Evolutionary conservation across 129 eudicot genomes (phyloP), one percentile per base, ranked within the genome.

Genomic region (Tanacetum coccineum): DNA sequence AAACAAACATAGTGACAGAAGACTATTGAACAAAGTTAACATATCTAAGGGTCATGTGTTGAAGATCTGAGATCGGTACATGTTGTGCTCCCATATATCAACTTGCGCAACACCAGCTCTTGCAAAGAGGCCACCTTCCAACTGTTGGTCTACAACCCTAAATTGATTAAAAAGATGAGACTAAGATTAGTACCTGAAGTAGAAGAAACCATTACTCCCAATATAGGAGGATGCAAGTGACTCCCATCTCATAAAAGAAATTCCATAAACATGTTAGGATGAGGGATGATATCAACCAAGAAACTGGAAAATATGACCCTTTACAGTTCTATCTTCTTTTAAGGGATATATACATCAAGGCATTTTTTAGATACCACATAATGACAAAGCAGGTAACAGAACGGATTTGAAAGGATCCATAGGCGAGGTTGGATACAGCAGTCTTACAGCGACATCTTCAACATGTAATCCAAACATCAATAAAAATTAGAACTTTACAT

Each of bases 61-160:
- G n/a, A 22, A 62, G 15, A 42, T 40, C 20, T 65, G 46, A 30
- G 14, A 66, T 57, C 14, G 36, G 62, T 64, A 92, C 98, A 96
- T 86, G 76, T 86, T 86, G 81, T 86, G 96, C 74, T 93, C 86
- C 98, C 98, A 93, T 75, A 93, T 86, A 75, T 88, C 96, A 51
- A 93, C 84, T 81, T 86, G 98, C 73, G 96, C 91, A 77, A 96
- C 98, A 66, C 85, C 95, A n/a, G n/a, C n/a, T 3, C 96, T 93
- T 13, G 98, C 98, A 81, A 93, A 93, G 46, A 76, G 81, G 36
- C 77, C 75, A 75, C 96, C 95, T 61, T 84, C 87, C 89, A 86
- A 86, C 76, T 92, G 95, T 70, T 92, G 98, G 78, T 92, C 98
- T 51, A 85, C 96, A 48, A 83, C 96, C 88, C 96, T 88, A 61